These are phyloP conservation scores for Ascoidea rubescens DNA, from an alignment of 805 yeast genomes.

Conservation along the genomic window DNA sequence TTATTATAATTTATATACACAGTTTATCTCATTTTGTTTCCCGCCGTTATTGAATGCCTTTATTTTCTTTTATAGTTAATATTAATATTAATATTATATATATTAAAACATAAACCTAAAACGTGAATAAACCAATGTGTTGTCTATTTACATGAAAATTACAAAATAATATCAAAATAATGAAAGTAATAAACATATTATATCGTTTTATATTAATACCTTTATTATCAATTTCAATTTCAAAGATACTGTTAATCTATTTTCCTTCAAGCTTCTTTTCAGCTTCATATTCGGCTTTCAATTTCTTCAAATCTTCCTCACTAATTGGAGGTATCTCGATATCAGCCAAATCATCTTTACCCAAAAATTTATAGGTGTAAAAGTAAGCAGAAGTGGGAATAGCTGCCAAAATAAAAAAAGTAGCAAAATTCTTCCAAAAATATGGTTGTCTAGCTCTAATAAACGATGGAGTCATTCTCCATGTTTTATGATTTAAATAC, in stretches of 20 bases:
- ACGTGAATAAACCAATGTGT: neutral
- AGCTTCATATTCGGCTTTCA: conserved; percentile 59
- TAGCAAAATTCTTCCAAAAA: conserved; percentile 61
- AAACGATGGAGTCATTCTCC: conserved; percentile 88
- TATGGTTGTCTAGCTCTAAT: conserved; percentile 81
- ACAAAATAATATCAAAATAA: too few relatives aligned
- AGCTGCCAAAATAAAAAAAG: conserved; percentile 44
- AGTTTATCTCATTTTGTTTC: too few relatives aligned
- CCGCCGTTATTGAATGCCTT: too few relatives aligned
- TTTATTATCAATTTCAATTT: too few relatives aligned
- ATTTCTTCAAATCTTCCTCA: conserved; percentile 57
- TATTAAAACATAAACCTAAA: too few relatives aligned
- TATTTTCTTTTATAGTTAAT: too few relatives aligned
- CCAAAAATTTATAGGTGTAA: conserved; percentile 52
- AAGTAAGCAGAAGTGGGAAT: conserved; percentile 53
- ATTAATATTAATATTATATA: too few relatives aligned
- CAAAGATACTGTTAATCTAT: too few relatives aligned
- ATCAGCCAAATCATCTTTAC: conserved; percentile 74
- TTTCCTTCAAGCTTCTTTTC: conserved; percentile 8
- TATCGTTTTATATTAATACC: too few relatives aligned
- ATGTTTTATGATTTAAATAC: conserved; percentile 53
- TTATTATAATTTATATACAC: too few relatives aligned
- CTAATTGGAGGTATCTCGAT: conserved; percentile 90
- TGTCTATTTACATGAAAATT: neutral
- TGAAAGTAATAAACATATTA: too few relatives aligned